phyloP scores from a whole-genome alignment of 768 basidiomycete genomes.

The Mrakia gelida region DNA sequence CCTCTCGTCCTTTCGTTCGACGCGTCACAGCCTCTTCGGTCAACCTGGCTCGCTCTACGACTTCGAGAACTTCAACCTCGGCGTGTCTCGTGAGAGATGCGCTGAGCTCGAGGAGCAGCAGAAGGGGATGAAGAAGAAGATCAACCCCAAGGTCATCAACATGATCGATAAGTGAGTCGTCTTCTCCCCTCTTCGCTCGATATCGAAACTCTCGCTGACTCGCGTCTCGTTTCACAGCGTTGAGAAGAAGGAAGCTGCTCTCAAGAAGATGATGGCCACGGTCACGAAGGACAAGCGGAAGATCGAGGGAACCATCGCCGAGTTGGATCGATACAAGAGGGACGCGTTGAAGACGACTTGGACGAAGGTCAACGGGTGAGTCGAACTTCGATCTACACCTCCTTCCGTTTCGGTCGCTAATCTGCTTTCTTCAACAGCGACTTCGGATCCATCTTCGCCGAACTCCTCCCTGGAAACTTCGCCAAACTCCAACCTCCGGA shows the following conservation, averaged over 20 bases:
- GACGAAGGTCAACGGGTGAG: constrained; percentile 89
- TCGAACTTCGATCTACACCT: constrained; percentile 16
- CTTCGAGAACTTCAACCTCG: constrained; percentile 64
- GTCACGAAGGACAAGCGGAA: constrained; percentile 90
- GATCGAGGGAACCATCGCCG: constrained; percentile 88
- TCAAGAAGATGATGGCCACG: constrained; percentile 80
- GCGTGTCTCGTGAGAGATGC: constrained; percentile 58
- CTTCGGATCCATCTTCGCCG: constrained; percentile 93
- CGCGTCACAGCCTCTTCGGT: constrained; percentile 66
- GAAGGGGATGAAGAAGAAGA: constrained; percentile 86
- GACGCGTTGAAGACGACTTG: constrained; percentile 92
- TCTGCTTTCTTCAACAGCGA: constrained; percentile 50
- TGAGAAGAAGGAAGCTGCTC: constrained; percentile 82
- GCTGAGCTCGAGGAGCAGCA: constrained; percentile 70
- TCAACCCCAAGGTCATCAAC: constrained; percentile 90
- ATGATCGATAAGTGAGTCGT: constrained; percentile 82
- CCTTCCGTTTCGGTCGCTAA: neutral
- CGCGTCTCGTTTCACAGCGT: constrained; percentile 54
- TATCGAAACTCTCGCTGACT: neutral
- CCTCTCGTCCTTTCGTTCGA: neutral
- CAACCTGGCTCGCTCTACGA: constrained; percentile 75
- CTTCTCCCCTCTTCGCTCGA: no score
- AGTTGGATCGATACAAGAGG: constrained; percentile 88
- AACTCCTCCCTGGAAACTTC: constrained; percentile 91
- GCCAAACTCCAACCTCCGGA: constrained; percentile 92